Conservation (phyloP, 352 stramenopile species). For the Phytophthora sojae region DNA sequence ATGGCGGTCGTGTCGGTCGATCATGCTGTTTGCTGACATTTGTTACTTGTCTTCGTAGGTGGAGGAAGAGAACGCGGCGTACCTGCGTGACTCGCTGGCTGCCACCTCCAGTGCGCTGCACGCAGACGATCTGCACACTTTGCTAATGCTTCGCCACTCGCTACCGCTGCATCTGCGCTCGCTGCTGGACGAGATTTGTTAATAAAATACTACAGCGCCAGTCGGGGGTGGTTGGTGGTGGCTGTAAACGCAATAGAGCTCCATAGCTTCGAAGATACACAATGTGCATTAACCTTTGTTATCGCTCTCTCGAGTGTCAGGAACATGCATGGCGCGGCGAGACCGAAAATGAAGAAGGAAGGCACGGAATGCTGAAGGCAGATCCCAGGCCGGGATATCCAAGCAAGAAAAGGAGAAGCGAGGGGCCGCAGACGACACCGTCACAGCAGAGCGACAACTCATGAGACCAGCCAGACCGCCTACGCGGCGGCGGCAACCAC, state of each 20-base stretch:
- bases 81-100: slow-evolving; percentile 57
- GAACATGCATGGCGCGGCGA: slow-evolving; percentile 18
- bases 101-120: slow-evolving; percentile 64
- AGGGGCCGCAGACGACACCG: slow-evolving; percentile 10
- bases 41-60: slow-evolving; percentile 47
- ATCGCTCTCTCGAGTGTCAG: slow-evolving; percentile 24
- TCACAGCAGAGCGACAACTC: slow-evolving; percentile 19
- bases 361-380: slow-evolving; percentile 16
- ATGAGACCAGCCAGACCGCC: slow-evolving; percentile 9
- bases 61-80: slow-evolving; percentile 70
- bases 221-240: neutral
- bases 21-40: neutral
- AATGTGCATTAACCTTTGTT: slow-evolving; percentile 26
- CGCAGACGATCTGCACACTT: slow-evolving; percentile 70
- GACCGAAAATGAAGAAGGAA: slow-evolving; percentile 2
- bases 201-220: slow-evolving; percentile 17
- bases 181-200: slow-evolving; percentile 48
- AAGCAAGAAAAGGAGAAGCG: slow-evolving; percentile 16
- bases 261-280: slow-evolving; percentile 2
- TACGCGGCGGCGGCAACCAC: slow-evolving; percentile 68
- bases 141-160: slow-evolving; percentile 60
- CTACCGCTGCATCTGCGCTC: slow-evolving; percentile 49
- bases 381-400: slow-evolving; percentile 6
- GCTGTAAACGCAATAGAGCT: slow-evolving; percentile 16
- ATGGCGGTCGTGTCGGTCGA: neutral